Conservation (phyloP, 345 rosid genomes). For the Psidium friedrichsthalianum region DNA sequence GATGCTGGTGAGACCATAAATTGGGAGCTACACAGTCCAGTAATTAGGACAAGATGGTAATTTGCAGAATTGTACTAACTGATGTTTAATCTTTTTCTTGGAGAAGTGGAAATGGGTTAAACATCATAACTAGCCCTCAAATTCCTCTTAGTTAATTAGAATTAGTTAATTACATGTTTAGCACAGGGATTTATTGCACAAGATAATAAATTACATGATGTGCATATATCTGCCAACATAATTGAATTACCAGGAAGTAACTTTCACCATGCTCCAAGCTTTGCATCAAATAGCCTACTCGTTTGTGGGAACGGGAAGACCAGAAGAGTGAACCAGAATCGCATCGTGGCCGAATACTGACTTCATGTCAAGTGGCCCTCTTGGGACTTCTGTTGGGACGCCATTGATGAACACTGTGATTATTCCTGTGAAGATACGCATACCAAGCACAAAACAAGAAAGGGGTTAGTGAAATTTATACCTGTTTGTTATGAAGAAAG, state of each 20-base stretch:
- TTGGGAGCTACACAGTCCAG: neutral
- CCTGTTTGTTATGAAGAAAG: neutral
- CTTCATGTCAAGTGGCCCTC: constrained; percentile 70
- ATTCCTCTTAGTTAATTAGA: neutral
- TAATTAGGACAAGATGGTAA: neutral
- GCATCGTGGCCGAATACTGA: constrained; percentile 68
- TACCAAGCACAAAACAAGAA: neutral
- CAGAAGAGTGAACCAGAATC: constrained; percentile 67
- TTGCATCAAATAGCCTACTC: constrained; percentile 69
- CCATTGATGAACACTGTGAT: constrained; percentile 84
- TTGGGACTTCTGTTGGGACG: constrained; percentile 63
- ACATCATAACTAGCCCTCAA: neutral
- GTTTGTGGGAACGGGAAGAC: constrained; percentile 58
- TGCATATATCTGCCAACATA: neutral
- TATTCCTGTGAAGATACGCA: constrained; percentile 23
- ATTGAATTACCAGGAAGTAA: constrained; percentile 77
- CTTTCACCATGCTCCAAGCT: constrained; percentile 84
- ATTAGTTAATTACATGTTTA: neutral
- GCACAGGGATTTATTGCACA: neutral
- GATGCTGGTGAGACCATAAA: neutral
- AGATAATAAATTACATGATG: neutral
- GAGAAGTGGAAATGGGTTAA: neutral
- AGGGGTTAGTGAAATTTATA: neutral
- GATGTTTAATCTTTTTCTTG: neutral
- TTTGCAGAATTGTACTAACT: neutral